phyloP scores from a whole-genome alignment of 2,329 filamentous ascomycete species.

The Cladosporium sp. region DNA sequence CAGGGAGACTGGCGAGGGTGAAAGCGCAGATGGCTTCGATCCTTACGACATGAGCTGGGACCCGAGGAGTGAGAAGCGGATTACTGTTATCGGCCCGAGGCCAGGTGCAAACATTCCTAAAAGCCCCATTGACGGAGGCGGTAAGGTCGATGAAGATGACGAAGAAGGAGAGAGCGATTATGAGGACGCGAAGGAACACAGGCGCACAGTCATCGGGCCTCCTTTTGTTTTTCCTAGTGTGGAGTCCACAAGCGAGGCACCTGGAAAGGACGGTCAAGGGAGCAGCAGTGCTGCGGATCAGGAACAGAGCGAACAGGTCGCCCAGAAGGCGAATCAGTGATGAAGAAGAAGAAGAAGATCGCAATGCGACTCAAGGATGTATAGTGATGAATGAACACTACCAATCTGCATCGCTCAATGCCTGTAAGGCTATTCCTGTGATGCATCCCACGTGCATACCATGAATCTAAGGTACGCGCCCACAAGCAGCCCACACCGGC shows the following conservation, averaged over 20 bases:
- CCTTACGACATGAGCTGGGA: slow-evolving; percentile 17
- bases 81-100: slow-evolving; percentile 24
- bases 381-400: background rate
- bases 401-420: background rate
- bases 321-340: background rate
- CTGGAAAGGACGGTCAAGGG: background rate
- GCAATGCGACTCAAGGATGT: background rate
- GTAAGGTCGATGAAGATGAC: background rate
- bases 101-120: background rate
- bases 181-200: slow-evolving; percentile 19
- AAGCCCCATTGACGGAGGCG: background rate
- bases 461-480: background rate
- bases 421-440: background rate
- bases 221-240: background rate
- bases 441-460: too few relatives aligned
- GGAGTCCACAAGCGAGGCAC: background rate
- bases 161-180: slow-evolving; percentile 1
- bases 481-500: background rate
- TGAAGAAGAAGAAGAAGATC: background rate
- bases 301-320: background rate
- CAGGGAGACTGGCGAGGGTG: background rate
- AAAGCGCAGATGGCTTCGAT: slow-evolving; percentile 12
- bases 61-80: slow-evolving; percentile 19
- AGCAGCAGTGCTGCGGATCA: background rate
- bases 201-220: slow-evolving; percentile 26